These are phyloP conservation scores for Cercophora newfieldiana DNA, from an alignment of 495 filamentous ascomycete species.

Conservation along the genomic window DNA sequence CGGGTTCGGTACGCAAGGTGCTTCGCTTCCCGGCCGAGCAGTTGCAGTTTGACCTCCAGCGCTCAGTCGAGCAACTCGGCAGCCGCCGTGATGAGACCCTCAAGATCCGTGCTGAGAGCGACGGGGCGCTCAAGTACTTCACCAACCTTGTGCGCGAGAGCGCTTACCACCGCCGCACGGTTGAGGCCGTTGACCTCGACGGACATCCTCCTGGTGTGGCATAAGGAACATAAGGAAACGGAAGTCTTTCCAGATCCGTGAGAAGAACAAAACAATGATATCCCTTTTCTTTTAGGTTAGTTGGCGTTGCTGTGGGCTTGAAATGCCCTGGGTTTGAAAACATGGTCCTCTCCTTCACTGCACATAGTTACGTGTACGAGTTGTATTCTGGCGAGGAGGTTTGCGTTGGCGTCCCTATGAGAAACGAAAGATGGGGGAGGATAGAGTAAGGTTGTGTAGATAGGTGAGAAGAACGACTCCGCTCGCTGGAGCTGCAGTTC, in stretches of 20 bases:
- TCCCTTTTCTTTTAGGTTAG: background rate
- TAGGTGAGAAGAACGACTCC: background rate
- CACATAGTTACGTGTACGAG: background rate
- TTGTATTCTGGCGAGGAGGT: background rate
- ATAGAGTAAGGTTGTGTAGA: background rate
- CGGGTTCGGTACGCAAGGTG: conserved; percentile 78
- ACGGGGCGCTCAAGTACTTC: conserved; percentile 83
- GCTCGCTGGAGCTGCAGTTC: background rate
- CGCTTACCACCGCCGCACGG: conserved; percentile 65
- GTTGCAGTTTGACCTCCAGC: conserved; percentile 74
- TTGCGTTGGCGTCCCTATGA: background rate
- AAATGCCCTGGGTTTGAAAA: background rate
- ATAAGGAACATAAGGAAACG: background rate
- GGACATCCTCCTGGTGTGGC: conserved; percentile 52
- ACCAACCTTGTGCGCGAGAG: conserved; percentile 78
- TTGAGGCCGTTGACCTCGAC: conserved; percentile 81
- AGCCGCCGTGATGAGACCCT: conserved; percentile 74
- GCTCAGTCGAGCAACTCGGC: conserved; percentile 78
- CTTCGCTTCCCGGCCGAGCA: conserved; percentile 81
- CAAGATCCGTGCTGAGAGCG: conserved; percentile 71
- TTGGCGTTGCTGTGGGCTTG: background rate
- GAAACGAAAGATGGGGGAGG: background rate
- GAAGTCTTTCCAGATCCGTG: too few relatives aligned
- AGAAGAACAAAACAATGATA: background rate
- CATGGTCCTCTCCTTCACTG: background rate